Evolutionary conservation across 768 basidiomycete genomes (phyloP).

Genomic region (Termitomyces sp.): DNA sequence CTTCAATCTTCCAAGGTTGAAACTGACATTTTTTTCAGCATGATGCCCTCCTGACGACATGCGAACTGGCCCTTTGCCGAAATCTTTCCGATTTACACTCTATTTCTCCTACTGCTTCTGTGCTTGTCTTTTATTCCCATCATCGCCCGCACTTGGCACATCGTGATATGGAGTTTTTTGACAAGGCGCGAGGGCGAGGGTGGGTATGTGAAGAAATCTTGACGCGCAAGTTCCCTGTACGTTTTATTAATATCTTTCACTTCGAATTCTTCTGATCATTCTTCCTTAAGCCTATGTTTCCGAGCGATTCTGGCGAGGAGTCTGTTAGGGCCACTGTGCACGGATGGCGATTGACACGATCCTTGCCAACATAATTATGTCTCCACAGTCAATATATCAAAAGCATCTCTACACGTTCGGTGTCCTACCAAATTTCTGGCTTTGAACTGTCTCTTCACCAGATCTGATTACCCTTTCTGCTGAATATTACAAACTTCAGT

Average conservation of each 20-base stretch:
- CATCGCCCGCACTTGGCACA: slow-evolving; percentile 83
- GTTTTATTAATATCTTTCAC: slow-evolving; percentile 15
- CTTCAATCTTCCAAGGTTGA: background rate
- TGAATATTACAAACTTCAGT: background rate
- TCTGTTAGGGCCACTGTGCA: slow-evolving; percentile 78
- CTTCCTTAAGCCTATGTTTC: slow-evolving; percentile 78
- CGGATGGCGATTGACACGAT: slow-evolving; percentile 62
- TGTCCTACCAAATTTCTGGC: background rate
- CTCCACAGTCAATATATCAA: too few relatives aligned
- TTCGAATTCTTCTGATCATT: background rate
- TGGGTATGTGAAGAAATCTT: slow-evolving; percentile 76
- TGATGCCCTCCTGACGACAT: slow-evolving; percentile 73
- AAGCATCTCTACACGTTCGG: too few relatives aligned
- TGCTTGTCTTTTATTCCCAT: slow-evolving; percentile 88
- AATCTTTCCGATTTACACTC: background rate
- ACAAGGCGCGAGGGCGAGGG: slow-evolving; percentile 52
- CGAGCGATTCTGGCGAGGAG: slow-evolving; percentile 79
- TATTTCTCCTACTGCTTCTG: slow-evolving; percentile 18
- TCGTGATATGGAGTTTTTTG: slow-evolving; percentile 81
- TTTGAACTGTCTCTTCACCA: background rate
- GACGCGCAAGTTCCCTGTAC: slow-evolving; percentile 58
- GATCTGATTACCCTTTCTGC: too few relatives aligned
- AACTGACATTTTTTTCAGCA: slow-evolving; percentile 45
- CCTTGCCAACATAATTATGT: background rate
- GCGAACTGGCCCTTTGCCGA: slow-evolving; percentile 42